Conservation (phyloP, 768 basidiomycete genomes). For the Amanita rimosa region DNA sequence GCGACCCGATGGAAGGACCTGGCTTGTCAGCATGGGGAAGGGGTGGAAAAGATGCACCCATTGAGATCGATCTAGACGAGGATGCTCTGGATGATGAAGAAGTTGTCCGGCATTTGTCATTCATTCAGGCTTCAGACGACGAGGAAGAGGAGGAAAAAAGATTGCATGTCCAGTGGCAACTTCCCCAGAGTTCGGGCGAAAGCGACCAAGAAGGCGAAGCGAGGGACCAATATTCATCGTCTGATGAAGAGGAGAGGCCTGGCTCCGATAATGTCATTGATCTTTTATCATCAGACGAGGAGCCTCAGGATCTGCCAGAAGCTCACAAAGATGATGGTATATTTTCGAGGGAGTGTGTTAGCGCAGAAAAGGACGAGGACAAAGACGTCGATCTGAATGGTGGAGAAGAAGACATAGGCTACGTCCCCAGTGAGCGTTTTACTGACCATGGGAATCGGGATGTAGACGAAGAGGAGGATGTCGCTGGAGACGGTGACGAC, state of each 20-base stretch:
- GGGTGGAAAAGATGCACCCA: constrained; percentile 28
- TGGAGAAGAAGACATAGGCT: background rate
- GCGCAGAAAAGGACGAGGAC: background rate
- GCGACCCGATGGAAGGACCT: constrained; percentile 51
- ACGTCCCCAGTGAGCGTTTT: background rate
- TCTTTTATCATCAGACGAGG: constrained; percentile 10
- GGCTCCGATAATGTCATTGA: constrained; percentile 13
- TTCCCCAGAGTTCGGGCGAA: background rate
- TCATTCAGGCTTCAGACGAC: constrained; percentile 4
- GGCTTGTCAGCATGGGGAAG: constrained; percentile 27
- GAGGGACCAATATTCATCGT: constrained; percentile 10
- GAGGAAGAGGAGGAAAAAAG: constrained; percentile 1
- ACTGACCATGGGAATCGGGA: constrained; percentile 11
- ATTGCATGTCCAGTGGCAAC: background rate
- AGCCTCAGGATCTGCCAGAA: constrained; percentile 14
- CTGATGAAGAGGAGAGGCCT: constrained; percentile 20
- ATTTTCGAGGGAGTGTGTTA: background rate
- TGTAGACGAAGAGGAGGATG: constrained; percentile 14
- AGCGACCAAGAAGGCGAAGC: background rate
- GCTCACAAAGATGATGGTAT: background rate
- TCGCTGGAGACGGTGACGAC: constrained; percentile 11
- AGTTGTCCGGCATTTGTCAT: constrained; percentile 3
- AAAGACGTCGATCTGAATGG: background rate
- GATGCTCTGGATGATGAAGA: constrained; percentile 6
- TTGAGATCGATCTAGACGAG: constrained; percentile 24